A percentile compares a stretch with the other conserved stretches of the same genome.
Conservation (phyloP, 2,329 filamentous ascomycete species). For the Hymenoscyphus albidus region DNA sequence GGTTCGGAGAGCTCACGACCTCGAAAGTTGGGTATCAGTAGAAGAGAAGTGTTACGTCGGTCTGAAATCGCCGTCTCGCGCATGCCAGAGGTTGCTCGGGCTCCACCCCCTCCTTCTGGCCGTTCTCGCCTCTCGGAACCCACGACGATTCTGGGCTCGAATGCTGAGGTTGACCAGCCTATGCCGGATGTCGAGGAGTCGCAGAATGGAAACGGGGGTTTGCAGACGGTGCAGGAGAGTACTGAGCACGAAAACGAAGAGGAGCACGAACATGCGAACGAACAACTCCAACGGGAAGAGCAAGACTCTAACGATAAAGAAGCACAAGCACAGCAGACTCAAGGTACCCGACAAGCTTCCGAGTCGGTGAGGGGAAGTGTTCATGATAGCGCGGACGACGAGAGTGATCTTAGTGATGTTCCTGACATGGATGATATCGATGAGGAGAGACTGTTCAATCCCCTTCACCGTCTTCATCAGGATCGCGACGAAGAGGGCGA, state of each 20-base stretch:
- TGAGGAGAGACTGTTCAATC: neutral
- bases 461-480: neutral
- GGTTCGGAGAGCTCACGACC: slow-evolving; percentile 26
- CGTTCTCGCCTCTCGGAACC: slow-evolving; percentile 34
- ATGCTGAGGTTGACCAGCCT: slow-evolving; percentile 9
- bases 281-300: neutral
- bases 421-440: slow-evolving; percentile 33
- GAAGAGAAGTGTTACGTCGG: slow-evolving; percentile 54
- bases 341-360: slow-evolving; percentile 15
- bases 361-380: slow-evolving; percentile 34
- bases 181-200: neutral
- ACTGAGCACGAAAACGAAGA: slow-evolving; percentile 4
- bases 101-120: slow-evolving; percentile 38
- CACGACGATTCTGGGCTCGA: slow-evolving; percentile 39
- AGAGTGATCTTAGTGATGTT: slow-evolving; percentile 51
- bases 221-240: slow-evolving; percentile 34
- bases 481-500: neutral
- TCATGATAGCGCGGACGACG: slow-evolving; percentile 50
- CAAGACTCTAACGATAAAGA: slow-evolving; percentile 41
- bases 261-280: neutral
- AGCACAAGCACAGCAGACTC: slow-evolving; percentile 35
- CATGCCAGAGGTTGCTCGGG: slow-evolving; percentile 33
- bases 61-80: slow-evolving; percentile 55
- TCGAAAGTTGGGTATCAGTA: slow-evolving; percentile 30
- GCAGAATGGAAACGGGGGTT: slow-evolving; percentile 35